These are phyloP conservation scores for Trichocomaceae sp. DNA, from an alignment of 2,329 filamentous ascomycete genomes.

Conservation along the genomic window DNA sequence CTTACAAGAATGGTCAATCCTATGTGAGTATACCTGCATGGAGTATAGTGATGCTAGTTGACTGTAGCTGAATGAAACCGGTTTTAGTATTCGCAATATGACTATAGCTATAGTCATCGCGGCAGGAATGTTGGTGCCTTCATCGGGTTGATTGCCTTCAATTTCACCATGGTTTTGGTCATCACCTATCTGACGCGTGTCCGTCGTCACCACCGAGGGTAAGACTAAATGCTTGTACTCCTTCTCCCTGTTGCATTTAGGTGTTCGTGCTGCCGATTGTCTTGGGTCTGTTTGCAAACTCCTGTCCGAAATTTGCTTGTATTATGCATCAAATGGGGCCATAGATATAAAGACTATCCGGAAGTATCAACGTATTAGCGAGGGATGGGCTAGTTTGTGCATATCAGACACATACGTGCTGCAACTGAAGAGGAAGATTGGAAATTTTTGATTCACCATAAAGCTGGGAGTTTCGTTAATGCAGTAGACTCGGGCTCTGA, in stretches of 20 bases:
- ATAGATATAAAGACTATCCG: too few species aligned
- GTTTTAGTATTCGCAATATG: constrained; percentile 1
- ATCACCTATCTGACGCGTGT: constrained; percentile 13
- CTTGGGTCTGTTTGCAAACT: not conserved
- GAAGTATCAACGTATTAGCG: too few species aligned
- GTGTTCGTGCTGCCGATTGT: not conserved
- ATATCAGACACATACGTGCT: too few species aligned
- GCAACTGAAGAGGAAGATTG: too few species aligned
- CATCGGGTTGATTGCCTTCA: constrained; percentile 65
- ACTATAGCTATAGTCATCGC: not conserved
- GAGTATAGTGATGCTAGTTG: constrained; percentile 27
- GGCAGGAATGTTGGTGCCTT: constrained; percentile 73
- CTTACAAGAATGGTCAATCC: constrained; percentile 66
- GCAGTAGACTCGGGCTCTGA: too few species aligned
- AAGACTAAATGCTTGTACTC: not conserved
- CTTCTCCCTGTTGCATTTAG: not conserved
- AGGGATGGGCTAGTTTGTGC: too few species aligned
- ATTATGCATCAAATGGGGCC: too few species aligned
- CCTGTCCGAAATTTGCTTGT: not conserved
- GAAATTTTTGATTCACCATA: too few species aligned
- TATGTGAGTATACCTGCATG: constrained; percentile 57
- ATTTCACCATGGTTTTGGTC: constrained; percentile 56
- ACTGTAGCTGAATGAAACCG: constrained; percentile 27
- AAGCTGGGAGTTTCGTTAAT: too few species aligned
- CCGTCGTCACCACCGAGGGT: not conserved